These are phyloP conservation scores for Citrus unshiu DNA, from an alignment of 345 rosid species.

Conservation along the genomic window DNA sequence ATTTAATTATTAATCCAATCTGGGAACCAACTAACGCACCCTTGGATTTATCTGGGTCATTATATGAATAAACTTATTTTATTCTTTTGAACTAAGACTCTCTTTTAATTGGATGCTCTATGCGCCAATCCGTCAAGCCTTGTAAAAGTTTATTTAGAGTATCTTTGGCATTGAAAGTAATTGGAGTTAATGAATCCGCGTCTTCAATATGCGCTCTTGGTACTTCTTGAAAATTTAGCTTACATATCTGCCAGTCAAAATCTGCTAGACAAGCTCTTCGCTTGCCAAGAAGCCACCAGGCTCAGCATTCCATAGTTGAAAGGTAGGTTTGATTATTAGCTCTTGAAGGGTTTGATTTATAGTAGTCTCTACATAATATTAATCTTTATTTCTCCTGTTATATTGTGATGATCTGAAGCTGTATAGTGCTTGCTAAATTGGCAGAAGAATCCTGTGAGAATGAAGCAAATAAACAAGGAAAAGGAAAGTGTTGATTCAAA, in stretches of 20 bases:
- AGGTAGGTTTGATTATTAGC: conserved; percentile 58
- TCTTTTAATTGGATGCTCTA: neutral
- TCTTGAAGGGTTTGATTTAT: neutral
- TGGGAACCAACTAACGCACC: neutral
- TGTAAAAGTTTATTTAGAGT: neutral
- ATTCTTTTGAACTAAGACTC: neutral
- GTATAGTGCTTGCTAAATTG: neutral
- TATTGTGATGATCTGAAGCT: conserved; percentile 1
- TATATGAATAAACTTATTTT: neutral
- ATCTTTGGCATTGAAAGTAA: neutral
- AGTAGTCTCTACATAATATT: neutral
- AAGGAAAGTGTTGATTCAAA: conserved; percentile 18
- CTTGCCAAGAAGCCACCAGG: neutral
- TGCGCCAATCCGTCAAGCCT: neutral
- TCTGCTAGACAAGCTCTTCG: neutral
- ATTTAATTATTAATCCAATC: neutral
- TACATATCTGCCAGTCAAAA: conserved; percentile 33
- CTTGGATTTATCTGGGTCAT: neutral
- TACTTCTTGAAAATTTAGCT: conserved; percentile 14
- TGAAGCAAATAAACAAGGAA: conserved; percentile 42
- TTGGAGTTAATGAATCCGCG: neutral
- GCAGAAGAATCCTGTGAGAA: conserved; percentile 1
- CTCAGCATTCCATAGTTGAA: conserved; percentile 24
- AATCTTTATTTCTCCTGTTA: neutral
- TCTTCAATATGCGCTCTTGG: neutral